These are phyloP conservation scores for Apium graveolens DNA, from an alignment of 129 eudicot genomes.

Conservation along the genomic window DNA sequence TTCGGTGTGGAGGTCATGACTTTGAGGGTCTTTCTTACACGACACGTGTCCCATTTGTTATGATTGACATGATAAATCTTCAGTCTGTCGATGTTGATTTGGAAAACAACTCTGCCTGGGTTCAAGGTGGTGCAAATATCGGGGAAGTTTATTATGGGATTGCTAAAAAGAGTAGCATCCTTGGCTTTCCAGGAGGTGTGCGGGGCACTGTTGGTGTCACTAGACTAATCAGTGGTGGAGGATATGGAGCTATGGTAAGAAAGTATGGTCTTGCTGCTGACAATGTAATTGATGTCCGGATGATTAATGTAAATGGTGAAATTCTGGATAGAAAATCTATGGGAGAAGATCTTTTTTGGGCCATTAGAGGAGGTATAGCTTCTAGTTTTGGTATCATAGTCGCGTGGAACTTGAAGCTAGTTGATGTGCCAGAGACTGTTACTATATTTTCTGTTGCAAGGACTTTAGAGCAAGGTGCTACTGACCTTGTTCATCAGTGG, in stretches of 20 bases:
- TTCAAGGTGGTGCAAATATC: conserved; percentile 22
- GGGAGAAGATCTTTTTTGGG: conserved; percentile 22
- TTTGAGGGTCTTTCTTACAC: conserved; percentile 24
- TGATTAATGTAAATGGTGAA: conserved; percentile 17
- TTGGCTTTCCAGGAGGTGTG: conserved; percentile 20
- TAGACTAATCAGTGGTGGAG: conserved; percentile 26
- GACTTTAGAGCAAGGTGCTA: conserved; percentile 22
- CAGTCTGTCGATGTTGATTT: conserved; percentile 13
- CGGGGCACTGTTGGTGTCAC: conserved; percentile 23
- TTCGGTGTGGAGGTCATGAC: conserved; percentile 22
- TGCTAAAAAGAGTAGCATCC: conserved; percentile 9
- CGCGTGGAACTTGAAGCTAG: conserved; percentile 24
- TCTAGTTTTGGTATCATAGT: conserved; percentile 23
- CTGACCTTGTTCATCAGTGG: conserved; percentile 20
- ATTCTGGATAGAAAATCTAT: conserved; percentile 21
- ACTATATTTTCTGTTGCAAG: conserved; percentile 16
- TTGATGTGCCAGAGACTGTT: conserved; percentile 17
- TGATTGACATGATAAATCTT: conserved; percentile 21
- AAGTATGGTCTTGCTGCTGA: conserved; percentile 18
- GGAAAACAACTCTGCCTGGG: conserved; percentile 20
- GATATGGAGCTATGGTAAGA: conserved; percentile 16
- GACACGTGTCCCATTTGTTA: conserved; percentile 17
- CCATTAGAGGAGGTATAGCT: conserved; percentile 25
- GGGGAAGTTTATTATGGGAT: conserved; percentile 23
- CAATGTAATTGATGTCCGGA: conserved; percentile 14